Evolutionary conservation across 225 moss, liverwort and hornwort genomes (phyloP), one percentile per base, ranked within the genome.

Genomic region (Takakia lepidozioides): DNA sequence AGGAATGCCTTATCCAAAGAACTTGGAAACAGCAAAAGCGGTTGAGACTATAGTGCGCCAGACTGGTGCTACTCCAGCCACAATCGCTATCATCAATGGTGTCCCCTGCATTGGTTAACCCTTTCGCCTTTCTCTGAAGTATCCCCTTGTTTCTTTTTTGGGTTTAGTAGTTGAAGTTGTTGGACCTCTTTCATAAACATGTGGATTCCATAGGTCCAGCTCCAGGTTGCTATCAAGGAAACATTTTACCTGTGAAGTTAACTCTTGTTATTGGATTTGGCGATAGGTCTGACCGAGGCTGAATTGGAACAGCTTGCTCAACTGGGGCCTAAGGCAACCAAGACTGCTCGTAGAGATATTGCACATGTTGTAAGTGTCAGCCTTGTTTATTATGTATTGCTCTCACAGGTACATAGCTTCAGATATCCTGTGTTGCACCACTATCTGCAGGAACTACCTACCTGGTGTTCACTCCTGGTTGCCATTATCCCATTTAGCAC

Each of bases 1-100:
- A 93, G 93, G 93, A 27, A 98, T 98, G 91, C 91, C 95, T n/a
- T 91, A 84, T 64, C 95, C 95, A 49, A 63, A 87, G 60, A 91
- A 91, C 55, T 59, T 85, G 62, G 64, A 80, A 56, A 87, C 87
- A 38, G 90, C 86, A 10, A 81, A 66, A 67, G 82, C 69, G 48
- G 93, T 95, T 47, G 90, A 90, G 71, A 57, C 63, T 21, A 57
- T 82, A 55, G 90, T 95, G 68, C 74, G 68, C 63, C 54, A 77
- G 49, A 62, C 65, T 69, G 87, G 91, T 66, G 95, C 85, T 64
- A 66, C 80, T 15, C 91, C 95, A 52, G 95, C 95, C 29, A 91
- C 95, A 16, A 90, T 91, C 56, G 95, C 95, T 25, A 98, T 98
- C 41, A 74, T 98, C 29, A 67, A 73, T 50, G 95, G 95, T 58